phyloP scores from a whole-genome alignment of 345 rosid species.

The Gossypium mustelinum region DNA sequence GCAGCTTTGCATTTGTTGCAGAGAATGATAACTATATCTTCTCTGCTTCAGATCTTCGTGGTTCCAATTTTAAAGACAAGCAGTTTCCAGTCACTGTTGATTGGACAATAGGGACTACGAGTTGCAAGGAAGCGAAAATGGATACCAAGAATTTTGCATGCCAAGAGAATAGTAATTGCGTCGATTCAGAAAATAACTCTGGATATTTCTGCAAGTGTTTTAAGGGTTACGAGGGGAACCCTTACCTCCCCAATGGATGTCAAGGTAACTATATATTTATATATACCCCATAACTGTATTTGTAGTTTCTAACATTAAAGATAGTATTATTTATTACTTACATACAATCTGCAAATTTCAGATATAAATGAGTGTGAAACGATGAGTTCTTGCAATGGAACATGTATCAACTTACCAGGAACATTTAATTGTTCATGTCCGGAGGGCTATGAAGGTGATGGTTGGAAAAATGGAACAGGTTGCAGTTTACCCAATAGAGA shows the following conservation, averaged over 20 bases:
- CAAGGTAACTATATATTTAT: not conserved
- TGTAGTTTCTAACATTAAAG: not conserved
- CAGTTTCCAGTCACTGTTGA: not conserved
- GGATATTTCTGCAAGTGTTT: conserved; percentile 11
- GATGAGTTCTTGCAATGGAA: not conserved
- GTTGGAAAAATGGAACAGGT: not conserved
- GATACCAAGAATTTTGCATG: not conserved
- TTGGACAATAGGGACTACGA: not conserved
- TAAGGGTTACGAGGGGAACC: conserved; percentile 13
- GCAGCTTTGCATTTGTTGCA: not conserved
- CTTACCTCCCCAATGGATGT: conserved; percentile 13
- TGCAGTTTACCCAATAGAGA: not conserved
- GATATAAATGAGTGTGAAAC: conserved; percentile 19
- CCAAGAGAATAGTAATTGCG: conserved; percentile 4
- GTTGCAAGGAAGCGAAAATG: not conserved
- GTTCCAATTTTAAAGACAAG: not conserved
- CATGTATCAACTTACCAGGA: not conserved
- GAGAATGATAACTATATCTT: not conserved
- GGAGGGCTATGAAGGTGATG: not conserved
- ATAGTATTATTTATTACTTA: no score
- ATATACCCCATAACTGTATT: not conserved
- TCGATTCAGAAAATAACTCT: not conserved
- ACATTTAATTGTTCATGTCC: not conserved
- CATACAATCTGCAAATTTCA: not conserved
- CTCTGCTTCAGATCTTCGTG: not conserved